A percentile compares a stretch with the other conserved stretches of the same genome.
Evolutionary conservation across 805 yeast species (phyloP).

Genomic region (Pichia ethanolica): DNA sequence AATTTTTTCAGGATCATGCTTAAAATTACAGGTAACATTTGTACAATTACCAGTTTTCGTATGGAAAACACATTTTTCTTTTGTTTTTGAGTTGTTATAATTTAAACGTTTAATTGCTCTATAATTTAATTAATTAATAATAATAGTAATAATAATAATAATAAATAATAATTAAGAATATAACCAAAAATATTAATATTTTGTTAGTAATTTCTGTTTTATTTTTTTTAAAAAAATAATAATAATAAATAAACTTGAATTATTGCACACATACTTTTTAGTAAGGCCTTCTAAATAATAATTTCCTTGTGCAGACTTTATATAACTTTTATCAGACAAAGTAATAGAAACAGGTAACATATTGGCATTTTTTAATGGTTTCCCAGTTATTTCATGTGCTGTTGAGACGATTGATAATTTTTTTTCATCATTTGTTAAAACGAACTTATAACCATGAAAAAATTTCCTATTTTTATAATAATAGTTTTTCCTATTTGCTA

Average conservation of each 20-base stretch:
- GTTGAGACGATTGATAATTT: constrained; percentile 34
- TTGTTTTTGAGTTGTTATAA: background rate
- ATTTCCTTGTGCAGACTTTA: constrained; percentile 20
- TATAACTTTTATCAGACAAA: constrained; percentile 14
- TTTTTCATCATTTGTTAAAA: constrained; percentile 34
- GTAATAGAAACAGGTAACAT: constrained; percentile 15
- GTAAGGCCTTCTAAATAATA: constrained; percentile 10
- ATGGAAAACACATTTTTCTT: constrained; percentile 20
- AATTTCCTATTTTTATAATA: constrained; percentile 39
- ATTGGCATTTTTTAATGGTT: constrained; percentile 13
- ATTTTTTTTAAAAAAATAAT: no score
- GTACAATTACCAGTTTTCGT: constrained; percentile 39
- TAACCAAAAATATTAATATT: no score
- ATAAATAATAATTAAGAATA: no score
- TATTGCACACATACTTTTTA: constrained; percentile 1
- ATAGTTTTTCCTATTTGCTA: constrained; percentile 30
- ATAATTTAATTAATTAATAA: background rate
- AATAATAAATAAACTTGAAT: no score
- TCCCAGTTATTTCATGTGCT: constrained; percentile 10
- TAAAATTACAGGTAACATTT: constrained; percentile 47
- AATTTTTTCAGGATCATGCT: constrained; percentile 43
- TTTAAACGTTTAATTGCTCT: background rate
- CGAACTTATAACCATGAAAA: constrained; percentile 37
- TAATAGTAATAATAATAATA: no score
- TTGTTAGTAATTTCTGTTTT: no score